phyloP scores from a whole-genome alignment of 495 filamentous ascomycete genomes.

The Peziza echinospora region DNA sequence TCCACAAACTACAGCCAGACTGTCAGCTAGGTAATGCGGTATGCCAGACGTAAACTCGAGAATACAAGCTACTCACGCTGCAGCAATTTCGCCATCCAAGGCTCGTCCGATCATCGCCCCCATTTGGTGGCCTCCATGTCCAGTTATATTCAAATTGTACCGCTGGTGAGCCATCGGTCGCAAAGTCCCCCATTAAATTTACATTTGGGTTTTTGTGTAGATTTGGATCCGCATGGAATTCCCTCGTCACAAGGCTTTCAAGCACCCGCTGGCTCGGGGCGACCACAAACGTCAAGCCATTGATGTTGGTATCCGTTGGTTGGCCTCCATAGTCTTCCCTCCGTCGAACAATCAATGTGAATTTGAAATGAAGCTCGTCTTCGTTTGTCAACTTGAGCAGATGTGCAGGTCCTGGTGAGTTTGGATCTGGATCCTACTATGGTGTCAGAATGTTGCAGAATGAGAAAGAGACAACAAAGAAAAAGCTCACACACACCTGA shows the following conservation, averaged over 20 bases:
- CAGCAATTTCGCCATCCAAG: constrained; percentile 81
- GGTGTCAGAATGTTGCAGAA: background rate
- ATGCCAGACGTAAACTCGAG: no score
- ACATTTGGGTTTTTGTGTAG: constrained; percentile 94
- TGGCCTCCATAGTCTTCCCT: constrained; percentile 31
- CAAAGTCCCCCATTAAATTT: constrained; percentile 69
- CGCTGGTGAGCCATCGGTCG: constrained; percentile 55
- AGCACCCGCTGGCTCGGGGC: constrained; percentile 67
- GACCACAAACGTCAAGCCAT: constrained; percentile 78
- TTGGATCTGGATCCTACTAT: constrained; percentile 55
- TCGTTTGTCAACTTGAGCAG: constrained; percentile 73
- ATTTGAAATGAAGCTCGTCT: constrained; percentile 76
- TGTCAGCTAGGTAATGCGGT: no score
- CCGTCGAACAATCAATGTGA: constrained; percentile 74
- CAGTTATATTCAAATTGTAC: constrained; percentile 89
- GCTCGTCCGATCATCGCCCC: constrained; percentile 58
- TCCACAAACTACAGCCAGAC: constrained; percentile 83
- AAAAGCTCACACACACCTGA: constrained; percentile 38
- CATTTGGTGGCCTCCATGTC: constrained; percentile 86
- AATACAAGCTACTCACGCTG: constrained; percentile 33
- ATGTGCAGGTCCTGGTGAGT: constrained; percentile 42
- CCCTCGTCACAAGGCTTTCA: constrained; percentile 77
- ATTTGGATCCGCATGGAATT: constrained; percentile 94
- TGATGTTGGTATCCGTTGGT: constrained; percentile 50
- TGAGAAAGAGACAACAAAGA: background rate